Evolutionary conservation across 73 alveolate species (phyloP).

Genomic region (Paramecium octaurelia): DNA sequence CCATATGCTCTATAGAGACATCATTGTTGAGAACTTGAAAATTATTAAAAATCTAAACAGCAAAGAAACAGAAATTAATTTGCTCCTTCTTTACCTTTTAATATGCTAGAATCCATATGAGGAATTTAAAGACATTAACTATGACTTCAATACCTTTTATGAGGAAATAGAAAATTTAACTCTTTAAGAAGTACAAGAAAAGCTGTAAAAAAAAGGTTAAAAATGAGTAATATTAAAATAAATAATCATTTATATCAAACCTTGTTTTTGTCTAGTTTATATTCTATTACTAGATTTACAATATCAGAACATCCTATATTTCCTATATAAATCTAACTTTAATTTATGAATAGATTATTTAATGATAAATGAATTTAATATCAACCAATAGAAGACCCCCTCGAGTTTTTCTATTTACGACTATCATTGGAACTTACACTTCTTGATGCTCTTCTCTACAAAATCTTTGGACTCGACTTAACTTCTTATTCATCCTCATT

Average conservation of each 20-base stretch:
- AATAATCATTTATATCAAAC: not conserved
- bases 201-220: not conserved
- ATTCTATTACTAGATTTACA: not conserved
- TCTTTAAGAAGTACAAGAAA: conserved; percentile 47
- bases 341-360: too few relatives aligned
- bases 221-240: not conserved
- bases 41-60: not conserved
- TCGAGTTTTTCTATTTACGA: not conserved
- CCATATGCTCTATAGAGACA: conserved; percentile 50
- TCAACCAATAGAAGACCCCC: not conserved
- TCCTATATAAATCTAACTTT: too few relatives aligned
- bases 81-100: conserved; percentile 14
- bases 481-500: not conserved
- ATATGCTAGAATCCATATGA: conserved; percentile 58
- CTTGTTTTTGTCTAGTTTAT: too few relatives aligned
- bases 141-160: conserved; percentile 54
- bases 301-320: too few relatives aligned
- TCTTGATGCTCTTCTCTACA: not conserved
- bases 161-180: conserved; percentile 46
- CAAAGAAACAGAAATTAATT: conserved; percentile 35
- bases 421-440: not conserved
- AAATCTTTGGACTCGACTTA: not conserved
- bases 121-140: conserved; percentile 49
- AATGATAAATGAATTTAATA: not conserved
- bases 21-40: conserved; percentile 31